Evolutionary conservation across 1,139 yeast genomes (phyloP).

Genomic region (Kodamaea sp.): DNA sequence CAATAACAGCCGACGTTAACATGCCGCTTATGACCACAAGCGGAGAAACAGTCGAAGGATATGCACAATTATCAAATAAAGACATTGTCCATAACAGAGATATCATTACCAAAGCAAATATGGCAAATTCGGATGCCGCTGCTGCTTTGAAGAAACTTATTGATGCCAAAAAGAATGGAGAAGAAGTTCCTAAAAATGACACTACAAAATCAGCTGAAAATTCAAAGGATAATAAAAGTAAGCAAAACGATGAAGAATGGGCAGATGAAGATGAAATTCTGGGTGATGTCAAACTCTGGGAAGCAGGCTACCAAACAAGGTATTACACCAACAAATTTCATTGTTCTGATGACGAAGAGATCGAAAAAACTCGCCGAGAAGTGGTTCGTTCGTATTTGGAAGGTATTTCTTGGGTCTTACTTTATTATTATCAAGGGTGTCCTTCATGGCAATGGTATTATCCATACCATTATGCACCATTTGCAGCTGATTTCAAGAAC

Average conservation of each 20-base stretch:
- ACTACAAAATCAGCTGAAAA: background rate
- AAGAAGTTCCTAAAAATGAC: slow-evolving; percentile 15
- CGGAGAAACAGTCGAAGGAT: slow-evolving; percentile 65
- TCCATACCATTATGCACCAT: slow-evolving; percentile 97
- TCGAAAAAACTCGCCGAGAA: slow-evolving; percentile 50
- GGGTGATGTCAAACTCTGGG: slow-evolving; percentile 72
- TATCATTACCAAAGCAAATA: slow-evolving; percentile 68
- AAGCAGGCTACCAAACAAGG: slow-evolving; percentile 80
- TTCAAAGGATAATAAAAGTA: slow-evolving; percentile 1
- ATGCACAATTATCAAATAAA: slow-evolving; percentile 60
- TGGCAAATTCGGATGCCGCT: slow-evolving; percentile 72
- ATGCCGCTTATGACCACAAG: slow-evolving; percentile 73
- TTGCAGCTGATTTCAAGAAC: slow-evolving; percentile 79
- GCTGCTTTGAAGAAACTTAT: slow-evolving; percentile 53
- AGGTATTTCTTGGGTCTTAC: slow-evolving; percentile 92
- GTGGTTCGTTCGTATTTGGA: slow-evolving; percentile 79
- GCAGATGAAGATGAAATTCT: slow-evolving; percentile 20
- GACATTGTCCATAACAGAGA: slow-evolving; percentile 69
- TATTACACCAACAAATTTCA: slow-evolving; percentile 78
- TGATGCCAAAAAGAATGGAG: slow-evolving; percentile 19
- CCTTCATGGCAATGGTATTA: slow-evolving; percentile 99
- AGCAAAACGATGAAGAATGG: slow-evolving; percentile 13
- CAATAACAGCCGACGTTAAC: slow-evolving; percentile 64
- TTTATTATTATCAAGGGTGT: slow-evolving; percentile 95
- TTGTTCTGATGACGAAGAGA: slow-evolving; percentile 52